phyloP scores from a whole-genome alignment of 768 basidiomycete species.

The Chiua virens region DNA sequence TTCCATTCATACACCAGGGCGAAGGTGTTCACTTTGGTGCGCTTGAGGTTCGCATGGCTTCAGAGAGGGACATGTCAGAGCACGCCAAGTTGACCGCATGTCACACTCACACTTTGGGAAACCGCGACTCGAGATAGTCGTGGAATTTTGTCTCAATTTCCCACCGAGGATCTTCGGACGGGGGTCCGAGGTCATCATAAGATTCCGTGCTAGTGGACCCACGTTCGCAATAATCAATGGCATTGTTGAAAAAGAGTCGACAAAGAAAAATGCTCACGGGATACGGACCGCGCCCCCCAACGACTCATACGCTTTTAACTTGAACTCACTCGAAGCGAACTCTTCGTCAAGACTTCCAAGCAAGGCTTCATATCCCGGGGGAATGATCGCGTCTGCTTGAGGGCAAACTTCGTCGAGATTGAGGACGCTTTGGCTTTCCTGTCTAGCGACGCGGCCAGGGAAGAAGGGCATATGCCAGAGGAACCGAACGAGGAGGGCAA shows the following conservation, averaged over 20 bases:
- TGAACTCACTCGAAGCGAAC: constrained; percentile 26
- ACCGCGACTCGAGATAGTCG: constrained; percentile 41
- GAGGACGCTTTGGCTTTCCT: neutral
- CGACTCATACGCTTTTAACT: constrained; percentile 30
- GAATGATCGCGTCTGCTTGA: constrained; percentile 21
- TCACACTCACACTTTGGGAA: constrained; percentile 54
- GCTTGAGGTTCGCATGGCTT: constrained; percentile 47
- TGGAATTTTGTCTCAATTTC: constrained; percentile 27
- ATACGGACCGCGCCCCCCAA: constrained; percentile 38
- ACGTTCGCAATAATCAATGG: neutral
- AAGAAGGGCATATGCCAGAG: constrained; percentile 4
- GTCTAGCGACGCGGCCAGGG: neutral
- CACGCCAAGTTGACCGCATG: neutral
- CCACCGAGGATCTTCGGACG: constrained; percentile 49
- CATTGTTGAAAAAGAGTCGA: neutral
- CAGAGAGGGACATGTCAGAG: neutral
- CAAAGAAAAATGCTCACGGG: constrained; percentile 18
- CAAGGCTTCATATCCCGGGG: constrained; percentile 15
- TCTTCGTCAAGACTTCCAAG: constrained; percentile 24
- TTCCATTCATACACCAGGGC: constrained; percentile 63
- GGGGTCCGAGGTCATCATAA: constrained; percentile 47
- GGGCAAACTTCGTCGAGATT: constrained; percentile 24
- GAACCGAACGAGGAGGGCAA: constrained; percentile 4
- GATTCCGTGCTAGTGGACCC: constrained; percentile 47
- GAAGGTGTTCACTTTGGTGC: constrained; percentile 60